Percentiles rank a stretch among this genome's conserved stretches.
Evolutionary conservation across 306 rosid species (phyloP).

Genomic region (Medicago arabica): DNA sequence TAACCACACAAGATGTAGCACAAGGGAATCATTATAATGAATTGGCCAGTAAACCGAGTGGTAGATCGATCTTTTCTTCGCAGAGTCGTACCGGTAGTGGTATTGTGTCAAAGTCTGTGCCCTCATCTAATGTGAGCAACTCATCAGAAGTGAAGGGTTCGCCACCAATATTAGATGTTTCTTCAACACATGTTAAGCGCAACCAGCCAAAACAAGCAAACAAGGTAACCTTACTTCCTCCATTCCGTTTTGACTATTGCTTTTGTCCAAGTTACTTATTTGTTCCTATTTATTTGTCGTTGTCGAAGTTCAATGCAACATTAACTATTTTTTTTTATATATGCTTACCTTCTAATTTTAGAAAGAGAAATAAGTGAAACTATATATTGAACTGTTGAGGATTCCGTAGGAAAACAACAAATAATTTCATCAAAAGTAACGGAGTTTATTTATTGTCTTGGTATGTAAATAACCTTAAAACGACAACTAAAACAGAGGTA

Average conservation of each 20-base stretch:
- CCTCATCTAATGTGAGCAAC: slow-evolving; percentile 43
- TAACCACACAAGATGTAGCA: slow-evolving; percentile 53
- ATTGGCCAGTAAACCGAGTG: slow-evolving; percentile 47
- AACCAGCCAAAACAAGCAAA: slow-evolving; percentile 62
- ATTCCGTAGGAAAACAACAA: too few relatives aligned
- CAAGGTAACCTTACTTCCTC: slow-evolving; percentile 51
- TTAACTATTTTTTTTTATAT: background rate
- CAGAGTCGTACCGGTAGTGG: slow-evolving; percentile 50
- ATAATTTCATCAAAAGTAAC: background rate
- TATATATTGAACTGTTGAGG: background rate
- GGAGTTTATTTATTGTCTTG: background rate
- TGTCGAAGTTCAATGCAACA: background rate
- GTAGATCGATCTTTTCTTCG: slow-evolving; percentile 54
- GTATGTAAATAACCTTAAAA: background rate
- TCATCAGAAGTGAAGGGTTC: slow-evolving; percentile 46
- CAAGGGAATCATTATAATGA: slow-evolving; percentile 52
- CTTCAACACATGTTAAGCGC: slow-evolving; percentile 53
- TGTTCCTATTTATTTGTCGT: background rate
- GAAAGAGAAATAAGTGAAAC: too few relatives aligned
- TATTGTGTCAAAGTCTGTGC: slow-evolving; percentile 46
- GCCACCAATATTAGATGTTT: slow-evolving; percentile 46
- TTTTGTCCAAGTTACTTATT: background rate
- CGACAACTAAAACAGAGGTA: background rate
- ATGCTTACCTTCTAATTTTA: background rate
- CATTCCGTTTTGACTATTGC: background rate